Evolutionary conservation across 306 rosid genomes (phyloP), one percentile per base, ranked within the genome.

Genomic region (Sphenostylis stenocarpa): DNA sequence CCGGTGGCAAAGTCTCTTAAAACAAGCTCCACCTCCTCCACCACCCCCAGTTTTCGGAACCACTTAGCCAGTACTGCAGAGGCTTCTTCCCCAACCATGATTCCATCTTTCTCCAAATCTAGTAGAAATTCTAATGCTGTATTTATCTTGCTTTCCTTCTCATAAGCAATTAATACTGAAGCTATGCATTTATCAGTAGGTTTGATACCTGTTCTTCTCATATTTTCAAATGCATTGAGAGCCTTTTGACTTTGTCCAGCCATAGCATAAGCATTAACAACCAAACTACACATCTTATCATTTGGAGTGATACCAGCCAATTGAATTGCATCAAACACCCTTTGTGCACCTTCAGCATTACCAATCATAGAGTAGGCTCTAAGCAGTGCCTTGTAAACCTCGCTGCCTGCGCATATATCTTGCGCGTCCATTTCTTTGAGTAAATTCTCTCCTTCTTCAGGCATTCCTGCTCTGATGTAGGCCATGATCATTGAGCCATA

Each of bases 401-500:
- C 97, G 26, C 92, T 89, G 51, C 95, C 97, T 0, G 93, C 95
- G 6, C 69, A 82, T 70, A 90, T 84, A 75, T 92, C 95, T 68
- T 80, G 89, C 17, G 71, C 86, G 17, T 90, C 93, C 97, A 92
- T 92, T 87, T 94, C 95, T 72, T 24, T 43, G 6, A 90, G 91
- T 70, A 94, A 79, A n/a, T 0, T 55, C 72, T 94, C 96, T 20
- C 96, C 98, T 31, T 81, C 73, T 63, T 81, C 86, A 1, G 90
- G 96, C 84, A 84, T 68, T 85, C 92, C 92, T 4, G 93, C 98
- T 83, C 98, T 86, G 72, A 92, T 73, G 69, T 90, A 92, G 71
- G 95, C 95, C 96, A 85, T 92, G 80, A 92, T 84, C 95, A 94
- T 92, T 9, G 97, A 79, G 53, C 97, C 98, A 9, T 90, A 89